phyloP scores from a whole-genome alignment of 2,329 filamentous ascomycete genomes.

The Neopestalotiopsis clavispora region DNA sequence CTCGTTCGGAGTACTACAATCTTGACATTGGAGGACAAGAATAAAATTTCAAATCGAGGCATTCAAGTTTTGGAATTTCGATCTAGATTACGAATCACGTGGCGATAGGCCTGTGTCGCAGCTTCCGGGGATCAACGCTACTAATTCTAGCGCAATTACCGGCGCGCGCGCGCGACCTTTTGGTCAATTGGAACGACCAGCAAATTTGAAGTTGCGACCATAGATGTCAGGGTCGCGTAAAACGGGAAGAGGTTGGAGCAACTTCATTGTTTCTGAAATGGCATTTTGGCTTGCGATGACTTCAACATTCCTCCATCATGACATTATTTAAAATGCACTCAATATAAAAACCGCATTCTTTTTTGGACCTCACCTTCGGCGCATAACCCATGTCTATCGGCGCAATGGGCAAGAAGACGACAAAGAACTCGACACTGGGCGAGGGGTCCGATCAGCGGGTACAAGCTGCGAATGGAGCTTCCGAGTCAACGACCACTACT shows the following conservation, averaged over 20 bases:
- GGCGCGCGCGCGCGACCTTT: neutral
- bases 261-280: neutral
- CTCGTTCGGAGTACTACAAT: neutral
- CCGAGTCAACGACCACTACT: conserved; percentile 18
- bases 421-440: conserved; percentile 38
- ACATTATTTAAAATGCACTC: neutral
- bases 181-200: conserved; percentile 3
- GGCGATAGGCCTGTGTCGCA: conserved; percentile 2
- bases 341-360: neutral
- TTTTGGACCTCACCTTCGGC: neutral
- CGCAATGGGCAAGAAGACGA: conserved; percentile 54
- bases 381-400: neutral
- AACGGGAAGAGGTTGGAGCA: neutral
- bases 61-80: neutral
- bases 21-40: neutral
- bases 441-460: conserved; percentile 30
- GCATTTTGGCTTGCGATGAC: neutral
- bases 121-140: neutral
- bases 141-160: conserved; percentile 9
- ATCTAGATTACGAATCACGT: conserved; percentile 13
- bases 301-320: neutral
- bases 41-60: neutral
- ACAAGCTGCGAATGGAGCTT: conserved; percentile 23
- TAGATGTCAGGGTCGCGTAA: neutral
- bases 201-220: conserved; percentile 7